Conservation (phyloP, 495 filamentous ascomycete species). For the Penicillium canescens region DNA sequence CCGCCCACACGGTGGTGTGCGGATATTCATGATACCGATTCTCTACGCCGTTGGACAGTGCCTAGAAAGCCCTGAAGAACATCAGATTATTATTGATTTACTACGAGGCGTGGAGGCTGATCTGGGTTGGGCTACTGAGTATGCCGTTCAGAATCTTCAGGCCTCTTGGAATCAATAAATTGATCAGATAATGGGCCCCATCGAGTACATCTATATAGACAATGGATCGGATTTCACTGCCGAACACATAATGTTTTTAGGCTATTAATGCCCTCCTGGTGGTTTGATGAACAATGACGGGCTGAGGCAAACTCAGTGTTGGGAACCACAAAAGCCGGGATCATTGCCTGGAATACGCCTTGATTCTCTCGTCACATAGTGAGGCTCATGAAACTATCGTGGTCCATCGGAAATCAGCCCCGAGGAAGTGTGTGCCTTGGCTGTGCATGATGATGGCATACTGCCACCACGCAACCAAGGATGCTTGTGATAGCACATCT, state of each 20-base stretch:
- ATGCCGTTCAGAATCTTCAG: conserved; percentile 34
- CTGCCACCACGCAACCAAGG: neutral
- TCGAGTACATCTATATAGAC: too few species aligned
- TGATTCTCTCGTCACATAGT: neutral
- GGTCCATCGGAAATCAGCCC: neutral
- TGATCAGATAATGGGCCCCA: neutral
- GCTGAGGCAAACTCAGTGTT: too few species aligned
- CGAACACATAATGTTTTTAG: too few species aligned
- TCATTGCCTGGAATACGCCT: too few species aligned
- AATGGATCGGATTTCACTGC: too few species aligned
- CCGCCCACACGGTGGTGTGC: conserved; percentile 35
- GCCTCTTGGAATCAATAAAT: conserved; percentile 29
- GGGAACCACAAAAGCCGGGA: too few species aligned
- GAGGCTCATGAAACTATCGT: neutral
- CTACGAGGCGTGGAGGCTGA: conserved; percentile 40
- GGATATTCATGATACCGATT: conserved; percentile 38
- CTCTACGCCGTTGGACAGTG: conserved; percentile 43
- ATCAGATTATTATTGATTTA: conserved; percentile 37
- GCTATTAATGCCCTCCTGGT: too few species aligned
- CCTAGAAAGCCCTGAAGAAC: conserved; percentile 33
- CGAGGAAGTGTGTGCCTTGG: neutral
- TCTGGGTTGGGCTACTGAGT: conserved; percentile 39
- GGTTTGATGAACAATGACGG: too few species aligned
- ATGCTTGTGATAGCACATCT: neutral
- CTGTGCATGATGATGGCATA: neutral